phyloP scores from a whole-genome alignment of 345 rosid genomes.

The Anacardium occidentale region DNA sequence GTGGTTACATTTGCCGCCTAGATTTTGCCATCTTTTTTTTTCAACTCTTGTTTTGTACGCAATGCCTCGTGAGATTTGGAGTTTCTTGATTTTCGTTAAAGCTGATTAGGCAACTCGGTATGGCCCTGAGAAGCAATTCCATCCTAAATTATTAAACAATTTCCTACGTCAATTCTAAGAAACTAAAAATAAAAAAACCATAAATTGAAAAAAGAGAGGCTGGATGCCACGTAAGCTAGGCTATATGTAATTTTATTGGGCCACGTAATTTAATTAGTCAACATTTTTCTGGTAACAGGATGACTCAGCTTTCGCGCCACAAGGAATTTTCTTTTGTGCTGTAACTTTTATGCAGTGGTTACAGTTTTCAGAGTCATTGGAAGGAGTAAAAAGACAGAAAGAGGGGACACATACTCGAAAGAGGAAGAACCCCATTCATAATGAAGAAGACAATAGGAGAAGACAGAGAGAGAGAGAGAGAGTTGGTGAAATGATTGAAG shows the following conservation, averaged over 20 bases:
- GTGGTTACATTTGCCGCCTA: background rate
- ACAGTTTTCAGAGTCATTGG: conserved; percentile 13
- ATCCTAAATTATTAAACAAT: background rate
- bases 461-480: background rate
- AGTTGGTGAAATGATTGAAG: conserved; percentile 22
- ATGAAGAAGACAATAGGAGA: too few species aligned
- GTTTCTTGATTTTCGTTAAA: conserved; percentile 25
- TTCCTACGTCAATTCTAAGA: background rate
- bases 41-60: conserved; percentile 49
- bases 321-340: background rate
- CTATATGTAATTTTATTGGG: background rate
- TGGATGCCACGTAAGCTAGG: background rate
- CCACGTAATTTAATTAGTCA: too few species aligned
- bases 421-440: background rate
- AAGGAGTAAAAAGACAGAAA: conserved; percentile 15
- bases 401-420: background rate
- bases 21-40: background rate
- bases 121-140: conserved; percentile 25
- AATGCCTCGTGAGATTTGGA: conserved; percentile 41
- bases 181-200: background rate
- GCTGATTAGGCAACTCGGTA: conserved; percentile 21
- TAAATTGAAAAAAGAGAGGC: background rate
- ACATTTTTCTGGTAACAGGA: background rate
- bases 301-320: conserved; percentile 17
- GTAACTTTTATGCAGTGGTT: background rate